Evolutionary conservation across 768 basidiomycete species (phyloP).

Genomic region (Nidularia pulvinata): DNA sequence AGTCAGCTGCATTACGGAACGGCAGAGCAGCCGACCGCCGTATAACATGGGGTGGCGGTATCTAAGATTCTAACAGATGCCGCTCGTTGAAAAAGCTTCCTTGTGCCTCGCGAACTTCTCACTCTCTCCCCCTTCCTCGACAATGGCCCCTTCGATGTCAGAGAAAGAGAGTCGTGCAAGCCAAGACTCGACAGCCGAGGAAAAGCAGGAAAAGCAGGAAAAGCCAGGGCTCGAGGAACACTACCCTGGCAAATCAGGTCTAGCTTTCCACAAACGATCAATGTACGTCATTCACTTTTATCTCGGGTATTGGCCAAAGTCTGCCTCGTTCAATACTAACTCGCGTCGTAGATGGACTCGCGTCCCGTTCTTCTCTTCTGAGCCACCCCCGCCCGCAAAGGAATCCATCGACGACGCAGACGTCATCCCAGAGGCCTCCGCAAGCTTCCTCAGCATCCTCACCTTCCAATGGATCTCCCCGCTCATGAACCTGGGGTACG

Average conservation of each 20-base stretch:
- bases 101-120: background rate
- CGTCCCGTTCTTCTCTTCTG: slow-evolving; percentile 38
- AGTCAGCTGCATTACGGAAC: slow-evolving; percentile 1
- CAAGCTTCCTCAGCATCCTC: slow-evolving; percentile 55
- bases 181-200: background rate
- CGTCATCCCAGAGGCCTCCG: slow-evolving; percentile 66
- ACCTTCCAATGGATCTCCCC: slow-evolving; percentile 80
- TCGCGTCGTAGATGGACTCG: slow-evolving; percentile 19
- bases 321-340: too few species aligned
- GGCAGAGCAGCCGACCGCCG: background rate
- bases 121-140: background rate
- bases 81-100: too few species aligned
- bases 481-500: slow-evolving; percentile 73
- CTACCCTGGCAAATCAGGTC: background rate
- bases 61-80: too few species aligned
- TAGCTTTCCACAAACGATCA: background rate
- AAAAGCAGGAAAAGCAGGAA: background rate
- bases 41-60: too few species aligned
- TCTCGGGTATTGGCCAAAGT: background rate
- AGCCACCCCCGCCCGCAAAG: slow-evolving; percentile 41
- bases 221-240: background rate
- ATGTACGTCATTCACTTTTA: background rate
- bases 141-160: background rate
- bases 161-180: background rate
- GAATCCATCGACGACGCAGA: slow-evolving; percentile 58